phyloP scores from a whole-genome alignment of 352 stramenopile species.

The Pythium dissimile region DNA sequence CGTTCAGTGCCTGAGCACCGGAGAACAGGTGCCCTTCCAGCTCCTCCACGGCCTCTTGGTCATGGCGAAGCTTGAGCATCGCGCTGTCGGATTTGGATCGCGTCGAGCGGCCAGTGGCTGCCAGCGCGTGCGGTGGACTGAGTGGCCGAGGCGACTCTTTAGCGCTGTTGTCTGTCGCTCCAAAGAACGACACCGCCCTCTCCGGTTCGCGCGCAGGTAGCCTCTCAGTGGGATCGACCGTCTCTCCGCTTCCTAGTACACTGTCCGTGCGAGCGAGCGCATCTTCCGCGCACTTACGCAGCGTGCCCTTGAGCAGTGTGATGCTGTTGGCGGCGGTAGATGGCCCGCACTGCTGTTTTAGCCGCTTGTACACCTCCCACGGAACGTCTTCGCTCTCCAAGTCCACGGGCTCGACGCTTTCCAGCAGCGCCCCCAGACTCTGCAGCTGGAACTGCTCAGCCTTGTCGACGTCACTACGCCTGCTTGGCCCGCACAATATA shows the following conservation, averaged over 20 bases:
- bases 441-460: constrained; percentile 47
- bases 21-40: constrained; percentile 6
- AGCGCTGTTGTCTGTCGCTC: constrained; percentile 6
- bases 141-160: neutral
- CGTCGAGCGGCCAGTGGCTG: neutral
- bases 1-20: neutral
- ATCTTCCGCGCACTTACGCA: constrained; percentile 54
- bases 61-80: constrained; percentile 13
- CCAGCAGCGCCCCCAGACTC: constrained; percentile 51
- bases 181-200: constrained; percentile 3
- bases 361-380: constrained; percentile 78
- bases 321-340: constrained; percentile 59
- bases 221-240: neutral
- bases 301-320: constrained; percentile 54
- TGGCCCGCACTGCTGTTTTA: constrained; percentile 60
- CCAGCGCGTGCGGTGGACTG: neutral
- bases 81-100: constrained; percentile 53
- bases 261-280: constrained; percentile 17
- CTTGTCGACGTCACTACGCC: constrained; percentile 28
- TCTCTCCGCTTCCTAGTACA: neutral
- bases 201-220: neutral
- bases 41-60: constrained; percentile 3
- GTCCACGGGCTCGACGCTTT: constrained; percentile 56
- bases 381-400: constrained; percentile 74
- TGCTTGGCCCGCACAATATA: neutral